These are phyloP conservation scores for Dendrobium officinale DNA, from an alignment of 106 monocot species.

Conservation along the genomic window DNA sequence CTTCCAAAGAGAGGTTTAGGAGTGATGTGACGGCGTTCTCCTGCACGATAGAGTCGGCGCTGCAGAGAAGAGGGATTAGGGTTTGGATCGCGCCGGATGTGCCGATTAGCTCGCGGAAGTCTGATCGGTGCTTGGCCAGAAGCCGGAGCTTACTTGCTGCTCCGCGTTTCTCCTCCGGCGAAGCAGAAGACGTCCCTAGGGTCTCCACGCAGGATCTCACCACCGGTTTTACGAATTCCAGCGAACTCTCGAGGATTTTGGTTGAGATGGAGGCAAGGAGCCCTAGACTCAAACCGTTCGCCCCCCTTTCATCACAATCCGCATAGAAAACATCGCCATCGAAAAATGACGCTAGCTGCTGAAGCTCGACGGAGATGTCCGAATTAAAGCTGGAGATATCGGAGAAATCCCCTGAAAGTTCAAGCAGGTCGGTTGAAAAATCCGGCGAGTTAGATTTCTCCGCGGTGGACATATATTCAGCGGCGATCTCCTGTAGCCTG, in stretches of 20 bases:
- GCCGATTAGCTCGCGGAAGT: constrained; percentile 47
- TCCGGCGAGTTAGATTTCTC: not conserved
- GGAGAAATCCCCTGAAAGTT: constrained; percentile 36
- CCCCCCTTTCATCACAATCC: not conserved
- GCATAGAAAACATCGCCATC: not conserved
- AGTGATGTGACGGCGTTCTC: constrained; percentile 70
- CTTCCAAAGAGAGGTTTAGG: constrained; percentile 61
- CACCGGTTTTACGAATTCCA: constrained; percentile 24
- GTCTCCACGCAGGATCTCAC: constrained; percentile 31
- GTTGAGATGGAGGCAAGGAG: not conserved
- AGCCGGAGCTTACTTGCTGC: constrained; percentile 38
- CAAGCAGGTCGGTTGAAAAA: constrained; percentile 29
- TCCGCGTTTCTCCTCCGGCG: constrained; percentile 23
- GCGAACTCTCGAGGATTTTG: not conserved
- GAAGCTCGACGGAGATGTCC: constrained; percentile 51
- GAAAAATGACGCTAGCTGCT: constrained; percentile 9
- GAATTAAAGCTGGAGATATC: constrained; percentile 43
- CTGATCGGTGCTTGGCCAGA: constrained; percentile 55
- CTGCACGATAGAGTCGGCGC: constrained; percentile 43
- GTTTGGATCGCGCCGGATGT: constrained; percentile 40
- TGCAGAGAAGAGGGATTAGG: constrained; percentile 36
- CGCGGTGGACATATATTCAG: constrained; percentile 1
- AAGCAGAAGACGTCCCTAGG: constrained; percentile 8
- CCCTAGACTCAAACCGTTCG: not conserved
- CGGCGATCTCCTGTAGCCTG: constrained; percentile 39